These are phyloP conservation scores for Epithemia pelagica DNA, from an alignment of 108 stramenopile genomes.

Conservation along the genomic window DNA sequence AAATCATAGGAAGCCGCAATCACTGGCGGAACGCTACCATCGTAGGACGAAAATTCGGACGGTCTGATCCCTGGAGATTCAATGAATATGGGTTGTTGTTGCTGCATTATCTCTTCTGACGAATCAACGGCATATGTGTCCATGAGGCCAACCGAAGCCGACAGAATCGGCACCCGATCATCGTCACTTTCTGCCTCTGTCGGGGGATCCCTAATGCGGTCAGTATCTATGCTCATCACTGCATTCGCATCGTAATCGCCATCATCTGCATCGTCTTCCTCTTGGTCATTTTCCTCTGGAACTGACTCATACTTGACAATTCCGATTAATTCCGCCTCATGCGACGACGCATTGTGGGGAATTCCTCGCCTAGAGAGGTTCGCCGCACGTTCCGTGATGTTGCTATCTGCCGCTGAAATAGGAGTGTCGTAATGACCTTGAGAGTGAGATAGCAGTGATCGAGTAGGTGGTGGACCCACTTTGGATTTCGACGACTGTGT, in stretches of 20 bases:
- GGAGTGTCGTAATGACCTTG: neutral
- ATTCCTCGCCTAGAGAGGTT: neutral
- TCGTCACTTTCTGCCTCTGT: neutral
- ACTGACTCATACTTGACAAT: neutral
- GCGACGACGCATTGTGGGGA: neutral
- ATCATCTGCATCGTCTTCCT: neutral
- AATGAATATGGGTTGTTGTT: neutral
- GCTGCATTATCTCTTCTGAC: neutral
- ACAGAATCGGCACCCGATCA: neutral
- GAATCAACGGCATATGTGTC: neutral
- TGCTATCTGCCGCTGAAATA: neutral
- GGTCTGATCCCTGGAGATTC: no score
- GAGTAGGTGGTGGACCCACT: neutral
- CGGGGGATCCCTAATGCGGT: no score
- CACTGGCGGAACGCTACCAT: no score
- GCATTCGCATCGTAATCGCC: neutral
- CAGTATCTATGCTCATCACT: no score
- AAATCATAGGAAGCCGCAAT: no score
- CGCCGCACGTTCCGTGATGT: neutral
- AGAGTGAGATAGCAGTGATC: neutral
- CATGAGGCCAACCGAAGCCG: neutral
- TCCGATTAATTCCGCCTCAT: neutral
- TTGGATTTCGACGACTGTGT: neutral
- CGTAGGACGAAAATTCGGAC: no score
- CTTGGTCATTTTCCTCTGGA: neutral